Base-by-base conservation (phyloP, 176 grass and related monocot genomes). In the Raddia guianensis region DNA sequence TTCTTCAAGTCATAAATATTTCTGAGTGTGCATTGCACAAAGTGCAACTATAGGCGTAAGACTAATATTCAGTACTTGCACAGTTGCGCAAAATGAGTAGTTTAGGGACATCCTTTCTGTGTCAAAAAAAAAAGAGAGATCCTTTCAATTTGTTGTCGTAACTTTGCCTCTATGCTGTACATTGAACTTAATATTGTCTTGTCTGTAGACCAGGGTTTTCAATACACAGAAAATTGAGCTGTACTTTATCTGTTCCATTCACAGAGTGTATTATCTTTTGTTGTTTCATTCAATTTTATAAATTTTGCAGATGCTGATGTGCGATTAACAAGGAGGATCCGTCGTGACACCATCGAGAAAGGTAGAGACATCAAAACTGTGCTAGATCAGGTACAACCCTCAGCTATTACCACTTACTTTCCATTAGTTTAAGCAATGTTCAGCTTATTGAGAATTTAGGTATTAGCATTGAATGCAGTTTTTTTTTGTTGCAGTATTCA, bases 321-420 rank as follows among this genome's bases (percentile, higher is more conserved):
- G 44, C 84, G 94, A 66, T 88, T 97, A 85, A 85, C 91, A 59
- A 93, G 94, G 70, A 89, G 94, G 81, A 97, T 97, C 77, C 84
- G 77, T 34, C 88, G 96, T 68, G 96, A 99, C 80, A 93, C 89
- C 62, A 66, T 87, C 48, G 92, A 93, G 57, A 99, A 91, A 68
- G 90, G 83, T 87, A 94, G 96, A 91, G 86, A 93, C 90, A 95
- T 99, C 80, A 99, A 84, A 88, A 78, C 84, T 68, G 92, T 99
- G 44, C 72, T 99, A 56, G 96, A 99, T 85, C 96, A 99, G 96
- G 96, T 99, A 67, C 66, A 75, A 72, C 11, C 50, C 69, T 82
- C 51, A 66, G 18, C 43, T 74, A 58, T 43, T 20, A 49, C 27
- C 15, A 19, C 70, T 72, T 62, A 46, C 3, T 51, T 63, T 68